phyloP scores from a whole-genome alignment of 108 stramenopile species.

The Ochromonas danica region DNA sequence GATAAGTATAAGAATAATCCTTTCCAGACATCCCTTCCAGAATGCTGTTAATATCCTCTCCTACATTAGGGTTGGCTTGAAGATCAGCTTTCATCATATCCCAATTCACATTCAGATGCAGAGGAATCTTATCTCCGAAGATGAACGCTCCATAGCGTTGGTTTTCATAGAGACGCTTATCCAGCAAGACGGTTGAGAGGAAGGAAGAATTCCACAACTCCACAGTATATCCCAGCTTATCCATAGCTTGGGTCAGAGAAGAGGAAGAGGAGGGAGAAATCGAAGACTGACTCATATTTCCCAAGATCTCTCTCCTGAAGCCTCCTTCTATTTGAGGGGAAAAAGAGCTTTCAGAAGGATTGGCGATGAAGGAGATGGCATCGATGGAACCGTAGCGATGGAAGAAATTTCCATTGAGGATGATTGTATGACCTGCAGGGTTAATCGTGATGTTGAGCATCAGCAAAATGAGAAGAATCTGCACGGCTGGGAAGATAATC shows the following conservation, averaged over 20 bases:
- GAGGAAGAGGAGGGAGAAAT: too few relatives aligned
- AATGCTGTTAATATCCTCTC: too few relatives aligned
- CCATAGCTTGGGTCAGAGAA: too few relatives aligned
- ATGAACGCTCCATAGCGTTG: not conserved
- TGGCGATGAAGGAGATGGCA: too few relatives aligned
- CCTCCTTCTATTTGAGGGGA: too few relatives aligned
- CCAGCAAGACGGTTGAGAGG: not conserved
- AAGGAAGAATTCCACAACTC: not conserved
- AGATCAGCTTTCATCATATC: not conserved
- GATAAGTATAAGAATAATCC: too few relatives aligned
- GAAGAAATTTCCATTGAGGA: slow-evolving; percentile 9
- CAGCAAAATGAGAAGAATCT: not conserved
- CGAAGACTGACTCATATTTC: too few relatives aligned
- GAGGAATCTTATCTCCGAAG: not conserved
- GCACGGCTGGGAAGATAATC: slow-evolving; percentile 4
- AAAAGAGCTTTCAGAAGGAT: too few relatives aligned
- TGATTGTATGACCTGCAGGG: not conserved
- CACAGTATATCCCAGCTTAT: too few relatives aligned
- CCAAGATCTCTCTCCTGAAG: too few relatives aligned
- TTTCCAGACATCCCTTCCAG: too few relatives aligned
- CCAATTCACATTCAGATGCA: not conserved
- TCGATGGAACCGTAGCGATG: not conserved
- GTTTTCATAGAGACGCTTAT: not conserved
- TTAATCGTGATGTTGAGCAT: not conserved
- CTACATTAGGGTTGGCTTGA: too few relatives aligned